A percentile compares a stretch with the other conserved stretches of the same genome.
These are phyloP conservation scores for Cystofilobasidium bisporidii DNA, from an alignment of 768 basidiomycete genomes.

Conservation along the genomic window DNA sequence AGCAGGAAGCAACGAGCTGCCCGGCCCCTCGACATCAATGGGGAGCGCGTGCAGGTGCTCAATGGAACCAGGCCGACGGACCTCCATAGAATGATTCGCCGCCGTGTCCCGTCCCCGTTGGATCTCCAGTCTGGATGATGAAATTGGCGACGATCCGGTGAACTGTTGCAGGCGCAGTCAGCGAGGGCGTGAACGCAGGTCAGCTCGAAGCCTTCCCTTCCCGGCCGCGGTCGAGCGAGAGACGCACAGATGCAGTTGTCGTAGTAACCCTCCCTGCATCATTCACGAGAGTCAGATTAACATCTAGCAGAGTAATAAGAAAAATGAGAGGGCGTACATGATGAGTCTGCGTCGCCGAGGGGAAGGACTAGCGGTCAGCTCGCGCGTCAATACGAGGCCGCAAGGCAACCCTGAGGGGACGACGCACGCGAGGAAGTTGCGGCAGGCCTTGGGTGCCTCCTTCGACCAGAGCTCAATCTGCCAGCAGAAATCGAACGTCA, in stretches of 20 bases:
- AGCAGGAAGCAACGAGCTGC: too few species aligned
- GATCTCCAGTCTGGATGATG: slow-evolving; percentile 90
- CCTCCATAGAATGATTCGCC: slow-evolving; percentile 96
- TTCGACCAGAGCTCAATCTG: slow-evolving; percentile 88
- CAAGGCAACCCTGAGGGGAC: background rate
- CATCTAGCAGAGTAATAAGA: background rate
- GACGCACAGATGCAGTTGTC: slow-evolving; percentile 69
- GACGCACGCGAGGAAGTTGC: slow-evolving; percentile 39
- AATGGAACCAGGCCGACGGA: too few species aligned
- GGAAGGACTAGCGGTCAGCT: slow-evolving; percentile 83
- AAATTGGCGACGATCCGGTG: slow-evolving; percentile 76
- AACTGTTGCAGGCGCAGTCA: background rate
- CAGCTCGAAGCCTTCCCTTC: too few species aligned
- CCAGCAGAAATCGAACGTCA: slow-evolving; percentile 1
- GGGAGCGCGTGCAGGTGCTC: too few species aligned
- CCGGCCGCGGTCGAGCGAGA: background rate
- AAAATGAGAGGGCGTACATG: background rate
- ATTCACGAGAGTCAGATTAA: background rate
- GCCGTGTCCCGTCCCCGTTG: slow-evolving; percentile 77
- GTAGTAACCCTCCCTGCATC: slow-evolving; percentile 68
- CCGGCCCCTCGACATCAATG: too few species aligned
- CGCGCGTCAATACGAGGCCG: slow-evolving; percentile 56
- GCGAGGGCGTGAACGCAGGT: background rate
- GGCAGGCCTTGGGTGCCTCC: slow-evolving; percentile 90
- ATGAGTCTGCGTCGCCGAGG: background rate